Conservation (phyloP, 495 filamentous ascomycete species). For the Xylaria scruposa region DNA sequence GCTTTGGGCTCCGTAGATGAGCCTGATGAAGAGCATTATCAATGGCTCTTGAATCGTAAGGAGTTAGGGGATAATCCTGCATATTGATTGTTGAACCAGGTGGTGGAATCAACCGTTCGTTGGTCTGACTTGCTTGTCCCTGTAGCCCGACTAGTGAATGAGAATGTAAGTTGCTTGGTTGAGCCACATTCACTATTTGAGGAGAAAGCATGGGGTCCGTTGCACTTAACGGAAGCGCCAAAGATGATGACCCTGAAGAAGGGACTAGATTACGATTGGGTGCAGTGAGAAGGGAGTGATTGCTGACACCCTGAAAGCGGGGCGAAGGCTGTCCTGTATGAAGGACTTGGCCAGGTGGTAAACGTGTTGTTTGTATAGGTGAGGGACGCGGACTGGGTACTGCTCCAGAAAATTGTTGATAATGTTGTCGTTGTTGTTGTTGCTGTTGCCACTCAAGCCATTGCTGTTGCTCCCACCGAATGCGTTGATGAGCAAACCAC, state of each 20-base stretch:
- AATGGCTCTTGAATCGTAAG: constrained; percentile 52
- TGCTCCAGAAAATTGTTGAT: constrained; percentile 17
- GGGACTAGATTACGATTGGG: neutral
- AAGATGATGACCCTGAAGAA: neutral
- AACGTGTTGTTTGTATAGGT: neutral
- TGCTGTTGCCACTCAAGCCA: neutral
- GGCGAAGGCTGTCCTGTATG: constrained; percentile 4
- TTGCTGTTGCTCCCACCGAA: constrained; percentile 1
- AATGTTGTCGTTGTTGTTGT: constrained; percentile 22
- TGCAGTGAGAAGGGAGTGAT: neutral
- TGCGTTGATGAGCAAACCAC: no score
- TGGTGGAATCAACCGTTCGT: constrained; percentile 45
- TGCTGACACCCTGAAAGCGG: constrained; percentile 1
- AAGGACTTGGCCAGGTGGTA: neutral
- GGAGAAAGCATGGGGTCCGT: constrained; percentile 4
- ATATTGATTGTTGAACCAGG: constrained; percentile 30
- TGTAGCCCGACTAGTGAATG: neutral
- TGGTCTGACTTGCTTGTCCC: constrained; percentile 3
- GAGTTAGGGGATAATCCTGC: constrained; percentile 46
- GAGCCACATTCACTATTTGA: neutral
- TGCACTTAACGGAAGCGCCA: neutral
- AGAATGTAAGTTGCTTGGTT: constrained; percentile 10
- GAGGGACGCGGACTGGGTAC: constrained; percentile 12
- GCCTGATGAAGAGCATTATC: constrained; percentile 62
- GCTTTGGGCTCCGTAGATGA: constrained; percentile 61